Conservation (phyloP, 345 rosid genomes). For the Gossypium turneri region DNA sequence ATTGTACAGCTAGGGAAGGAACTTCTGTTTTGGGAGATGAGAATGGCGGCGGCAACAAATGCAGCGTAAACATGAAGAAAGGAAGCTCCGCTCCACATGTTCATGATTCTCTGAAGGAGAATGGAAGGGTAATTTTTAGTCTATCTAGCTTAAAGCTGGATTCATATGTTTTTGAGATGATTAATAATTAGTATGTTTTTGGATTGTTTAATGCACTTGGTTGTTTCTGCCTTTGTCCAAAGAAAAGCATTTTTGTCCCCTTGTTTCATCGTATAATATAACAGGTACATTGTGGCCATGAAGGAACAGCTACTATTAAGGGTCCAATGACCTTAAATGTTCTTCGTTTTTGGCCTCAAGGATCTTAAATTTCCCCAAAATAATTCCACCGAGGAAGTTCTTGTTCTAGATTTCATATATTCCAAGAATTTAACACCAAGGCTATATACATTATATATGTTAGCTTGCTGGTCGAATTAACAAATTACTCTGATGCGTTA, state of each 20-base stretch:
- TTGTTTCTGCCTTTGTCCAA: not conserved
- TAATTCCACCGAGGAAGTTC: not conserved
- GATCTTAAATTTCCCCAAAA: not conserved
- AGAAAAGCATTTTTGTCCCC: not conserved
- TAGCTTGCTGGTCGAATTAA: not conserved
- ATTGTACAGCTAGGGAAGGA: constrained; percentile 29
- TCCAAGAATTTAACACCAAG: not conserved
- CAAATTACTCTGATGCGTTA: not conserved
- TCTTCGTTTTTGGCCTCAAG: not conserved
- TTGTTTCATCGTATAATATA: not conserved
- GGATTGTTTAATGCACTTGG: not conserved
- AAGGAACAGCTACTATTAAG: not conserved
- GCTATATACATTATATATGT: not conserved
- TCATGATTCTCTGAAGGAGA: constrained; percentile 20
- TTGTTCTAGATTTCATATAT: not conserved
- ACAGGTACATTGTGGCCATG: not conserved
- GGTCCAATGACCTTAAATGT: not conserved
- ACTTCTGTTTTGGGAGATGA: constrained; percentile 24
- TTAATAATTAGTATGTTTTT: not conserved
- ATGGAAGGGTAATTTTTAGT: constrained; percentile 43
- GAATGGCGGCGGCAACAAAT: not conserved
- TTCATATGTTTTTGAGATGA: not conserved
- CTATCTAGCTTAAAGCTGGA: not conserved
- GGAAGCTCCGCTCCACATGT: constrained; percentile 27
- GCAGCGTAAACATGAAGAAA: constrained; percentile 31